Percentiles rank a stretch among this genome's conserved stretches.
phyloP scores from a whole-genome alignment of 2,329 filamentous ascomycete genomes.

The Xylaria sp. region DNA sequence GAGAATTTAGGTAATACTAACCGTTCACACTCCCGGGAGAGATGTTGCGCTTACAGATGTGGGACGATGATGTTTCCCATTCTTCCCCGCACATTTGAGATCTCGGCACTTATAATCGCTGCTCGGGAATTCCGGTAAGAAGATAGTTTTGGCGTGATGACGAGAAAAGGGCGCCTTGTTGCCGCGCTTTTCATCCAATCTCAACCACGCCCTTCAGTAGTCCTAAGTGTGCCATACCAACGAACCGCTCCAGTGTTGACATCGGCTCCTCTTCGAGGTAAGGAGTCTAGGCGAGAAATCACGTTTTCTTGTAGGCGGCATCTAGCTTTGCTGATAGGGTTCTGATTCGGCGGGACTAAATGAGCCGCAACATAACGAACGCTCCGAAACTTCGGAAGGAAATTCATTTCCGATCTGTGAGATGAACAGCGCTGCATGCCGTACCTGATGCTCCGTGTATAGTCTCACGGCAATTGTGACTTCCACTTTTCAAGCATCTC shows the following conservation, averaged over 20 bases:
- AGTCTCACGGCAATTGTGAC: neutral
- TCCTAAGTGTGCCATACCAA: neutral
- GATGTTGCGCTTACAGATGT: slow-evolving; percentile 1
- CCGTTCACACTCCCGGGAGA: neutral
- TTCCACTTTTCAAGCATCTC: neutral
- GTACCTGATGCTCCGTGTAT: neutral
- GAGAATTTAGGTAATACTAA: neutral
- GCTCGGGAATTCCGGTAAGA: neutral
- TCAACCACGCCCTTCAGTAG: no score
- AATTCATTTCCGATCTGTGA: neutral
- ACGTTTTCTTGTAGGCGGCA: neutral
- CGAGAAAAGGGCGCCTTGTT: neutral
- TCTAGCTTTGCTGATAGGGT: neutral
- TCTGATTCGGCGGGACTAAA: neutral
- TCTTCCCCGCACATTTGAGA: slow-evolving; percentile 33
- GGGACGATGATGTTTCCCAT: slow-evolving; percentile 11
- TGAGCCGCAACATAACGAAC: neutral
- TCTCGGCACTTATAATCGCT: slow-evolving; percentile 32
- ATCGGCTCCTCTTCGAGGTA: neutral
- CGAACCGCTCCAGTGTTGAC: neutral
- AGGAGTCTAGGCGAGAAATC: neutral
- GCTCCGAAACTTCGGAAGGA: neutral
- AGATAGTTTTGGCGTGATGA: slow-evolving; percentile 1
- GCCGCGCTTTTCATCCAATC: neutral
- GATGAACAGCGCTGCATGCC: no score